phyloP scores from a whole-genome alignment of 2,329 filamentous ascomycete genomes.

The Aspergillus vadensis region DNA sequence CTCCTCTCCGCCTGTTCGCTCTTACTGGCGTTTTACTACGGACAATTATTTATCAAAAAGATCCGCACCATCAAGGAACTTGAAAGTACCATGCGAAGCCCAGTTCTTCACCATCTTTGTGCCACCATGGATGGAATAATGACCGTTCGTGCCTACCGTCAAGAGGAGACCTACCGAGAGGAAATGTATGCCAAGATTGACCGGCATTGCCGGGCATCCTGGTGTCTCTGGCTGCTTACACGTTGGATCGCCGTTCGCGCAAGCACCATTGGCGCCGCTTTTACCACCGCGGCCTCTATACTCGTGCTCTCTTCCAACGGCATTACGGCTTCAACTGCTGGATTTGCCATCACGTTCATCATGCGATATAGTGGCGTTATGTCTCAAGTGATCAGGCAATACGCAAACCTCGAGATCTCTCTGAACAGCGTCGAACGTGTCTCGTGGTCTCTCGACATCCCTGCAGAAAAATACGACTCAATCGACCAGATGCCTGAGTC shows the following conservation, averaged over 20 bases:
- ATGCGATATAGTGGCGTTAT: conserved; percentile 3
- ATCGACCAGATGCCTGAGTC: conserved; percentile 1
- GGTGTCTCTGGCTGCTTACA: conserved; percentile 3
- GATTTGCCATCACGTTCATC: conserved; percentile 8
- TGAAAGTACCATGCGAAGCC: conserved; percentile 1
- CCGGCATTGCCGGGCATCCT: conserved; percentile 2
- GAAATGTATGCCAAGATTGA: conserved; percentile 2
- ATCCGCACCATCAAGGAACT: conserved; percentile 7
- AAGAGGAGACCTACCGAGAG: not conserved
- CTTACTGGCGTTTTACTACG: conserved; percentile 2
- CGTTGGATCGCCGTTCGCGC: conserved; percentile 4
- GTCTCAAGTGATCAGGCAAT: conserved; percentile 3
- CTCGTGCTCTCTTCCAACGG: conserved; percentile 6
- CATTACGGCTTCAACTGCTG: conserved; percentile 10
- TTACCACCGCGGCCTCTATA: not conserved
- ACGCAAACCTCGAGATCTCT: conserved; percentile 7
- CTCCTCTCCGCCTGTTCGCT: not conserved
- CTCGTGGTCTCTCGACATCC: not conserved
- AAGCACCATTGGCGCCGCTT: conserved; percentile 3
- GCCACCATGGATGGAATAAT: conserved; percentile 2
- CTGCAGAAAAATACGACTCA: not conserved
- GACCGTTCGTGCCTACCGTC: conserved; percentile 3
- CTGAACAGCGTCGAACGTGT: conserved; percentile 8
- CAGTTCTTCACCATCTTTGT: conserved; percentile 2
- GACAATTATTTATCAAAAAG: not conserved